Evolutionary conservation across 345 rosid genomes (phyloP).

Genomic region (Chamaenerion angustifolium): DNA sequence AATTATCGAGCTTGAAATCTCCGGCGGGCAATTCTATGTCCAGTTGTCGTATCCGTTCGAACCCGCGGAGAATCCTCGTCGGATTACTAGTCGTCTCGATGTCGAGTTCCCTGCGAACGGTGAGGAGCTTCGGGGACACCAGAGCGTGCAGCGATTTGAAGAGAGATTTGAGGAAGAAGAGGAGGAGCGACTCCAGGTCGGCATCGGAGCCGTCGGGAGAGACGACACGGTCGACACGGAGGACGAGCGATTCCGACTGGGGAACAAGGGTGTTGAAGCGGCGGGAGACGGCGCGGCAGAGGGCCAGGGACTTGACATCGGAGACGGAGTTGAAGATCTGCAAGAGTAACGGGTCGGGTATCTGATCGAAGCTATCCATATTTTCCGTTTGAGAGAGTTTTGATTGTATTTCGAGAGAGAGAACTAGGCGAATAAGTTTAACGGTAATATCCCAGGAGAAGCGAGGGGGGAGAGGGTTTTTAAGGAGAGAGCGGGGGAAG

Average conservation of each 20-base stretch:
- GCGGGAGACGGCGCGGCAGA: slow-evolving; percentile 36
- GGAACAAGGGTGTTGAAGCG: slow-evolving; percentile 37
- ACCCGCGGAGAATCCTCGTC: slow-evolving; percentile 20
- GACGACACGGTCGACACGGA: slow-evolving; percentile 36
- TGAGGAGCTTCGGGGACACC: slow-evolving; percentile 5
- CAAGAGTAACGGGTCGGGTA: slow-evolving; percentile 34
- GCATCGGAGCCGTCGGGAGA: slow-evolving; percentile 14
- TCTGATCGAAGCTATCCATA: slow-evolving; percentile 34
- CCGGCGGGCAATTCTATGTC: slow-evolving; percentile 30
- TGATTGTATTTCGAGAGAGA: no score
- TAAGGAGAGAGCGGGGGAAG: not conserved
- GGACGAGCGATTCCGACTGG: slow-evolving; percentile 24
- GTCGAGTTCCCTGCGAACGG: not conserved
- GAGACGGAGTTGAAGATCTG: slow-evolving; percentile 29
- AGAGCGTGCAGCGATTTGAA: slow-evolving; percentile 14
- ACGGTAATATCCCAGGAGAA: no score
- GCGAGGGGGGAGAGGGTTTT: no score
- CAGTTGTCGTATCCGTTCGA: slow-evolving; percentile 23
- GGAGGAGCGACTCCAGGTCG: slow-evolving; percentile 10
- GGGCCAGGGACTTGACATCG: slow-evolving; percentile 30
- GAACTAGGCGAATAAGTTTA: no score
- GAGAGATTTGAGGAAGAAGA: slow-evolving; percentile 15
- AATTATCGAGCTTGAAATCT: slow-evolving; percentile 18
- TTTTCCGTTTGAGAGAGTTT: no score
- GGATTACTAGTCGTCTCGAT: slow-evolving; percentile 6